Percentiles rank a stretch among this genome's conserved stretches.
Conservation (phyloP, 1,284 basidiomycete species). For the Fomitopsis schrenkii region DNA sequence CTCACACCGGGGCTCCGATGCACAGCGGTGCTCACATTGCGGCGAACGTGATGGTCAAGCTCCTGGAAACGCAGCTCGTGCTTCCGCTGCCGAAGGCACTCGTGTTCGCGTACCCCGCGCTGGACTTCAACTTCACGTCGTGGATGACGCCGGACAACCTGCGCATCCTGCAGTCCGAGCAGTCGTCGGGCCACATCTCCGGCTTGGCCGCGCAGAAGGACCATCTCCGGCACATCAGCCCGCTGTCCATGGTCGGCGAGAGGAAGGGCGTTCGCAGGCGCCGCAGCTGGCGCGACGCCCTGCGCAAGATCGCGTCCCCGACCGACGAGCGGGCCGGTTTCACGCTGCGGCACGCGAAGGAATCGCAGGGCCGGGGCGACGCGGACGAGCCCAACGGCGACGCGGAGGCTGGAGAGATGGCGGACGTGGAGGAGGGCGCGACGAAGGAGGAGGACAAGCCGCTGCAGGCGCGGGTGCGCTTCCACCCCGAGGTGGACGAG, state of each 20-base stretch:
- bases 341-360: conserved; percentile 14
- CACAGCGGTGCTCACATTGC: conserved; percentile 82
- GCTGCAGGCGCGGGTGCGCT: conserved; percentile 58
- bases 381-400: background rate
- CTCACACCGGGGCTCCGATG: conserved; percentile 3
- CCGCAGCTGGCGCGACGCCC: conserved; percentile 52
- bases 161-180: conserved; percentile 76
- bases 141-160: conserved; percentile 95
- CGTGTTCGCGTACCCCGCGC: conserved; percentile 76
- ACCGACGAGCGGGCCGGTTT: conserved; percentile 17
- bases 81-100: conserved; percentile 72
- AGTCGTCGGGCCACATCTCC: conserved; percentile 70
- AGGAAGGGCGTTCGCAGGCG: conserved; percentile 38
- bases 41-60: conserved; percentile 78
- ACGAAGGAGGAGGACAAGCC: conserved; percentile 57
- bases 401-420: conserved; percentile 31
- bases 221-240: conserved; percentile 83
- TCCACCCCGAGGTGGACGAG: conserved; percentile 21
- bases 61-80: conserved; percentile 64
- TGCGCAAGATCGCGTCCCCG: conserved; percentile 23
- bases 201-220: conserved; percentile 82
- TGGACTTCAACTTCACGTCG: conserved; percentile 96
- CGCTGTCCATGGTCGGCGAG: conserved; percentile 84
- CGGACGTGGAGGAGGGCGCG: conserved; percentile 47
- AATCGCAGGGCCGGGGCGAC: conserved; percentile 2